Percentiles rank a stretch among this genome's conserved stretches.
Conservation (phyloP, 106 monocot genomes). For the Triglochin maritima region DNA sequence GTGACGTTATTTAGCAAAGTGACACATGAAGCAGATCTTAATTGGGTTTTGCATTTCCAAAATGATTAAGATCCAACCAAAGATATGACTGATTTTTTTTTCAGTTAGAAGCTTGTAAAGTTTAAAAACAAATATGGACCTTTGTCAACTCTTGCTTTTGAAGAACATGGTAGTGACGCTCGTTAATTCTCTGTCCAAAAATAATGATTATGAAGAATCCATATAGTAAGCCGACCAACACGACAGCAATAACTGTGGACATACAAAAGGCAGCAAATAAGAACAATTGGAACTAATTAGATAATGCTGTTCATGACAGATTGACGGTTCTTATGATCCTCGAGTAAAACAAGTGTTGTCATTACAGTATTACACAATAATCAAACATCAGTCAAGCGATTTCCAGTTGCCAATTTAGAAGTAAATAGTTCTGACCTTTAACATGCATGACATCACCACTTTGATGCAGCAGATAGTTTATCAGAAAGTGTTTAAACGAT, state of each 20-base stretch:
- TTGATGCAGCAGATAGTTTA: too few species aligned
- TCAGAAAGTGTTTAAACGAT: too few species aligned
- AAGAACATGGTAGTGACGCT: slow-evolving; percentile 95
- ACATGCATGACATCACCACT: too few species aligned
- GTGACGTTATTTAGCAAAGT: background rate
- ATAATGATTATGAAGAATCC: slow-evolving; percentile 98
- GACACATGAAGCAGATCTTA: background rate
- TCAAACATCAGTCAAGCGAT: too few species aligned
- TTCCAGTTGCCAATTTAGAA: too few species aligned
- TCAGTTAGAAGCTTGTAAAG: too few species aligned
- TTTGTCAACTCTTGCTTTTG: slow-evolving; percentile 96
- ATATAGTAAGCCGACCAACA: slow-evolving; percentile 86
- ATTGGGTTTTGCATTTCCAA: background rate
- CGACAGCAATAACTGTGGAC: slow-evolving; percentile 51
- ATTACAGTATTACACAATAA: too few species aligned
- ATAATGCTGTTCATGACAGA: background rate
- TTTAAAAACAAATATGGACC: slow-evolving; percentile 27
- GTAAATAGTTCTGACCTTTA: too few species aligned
- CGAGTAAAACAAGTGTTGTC: too few species aligned
- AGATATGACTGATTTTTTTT: too few species aligned
- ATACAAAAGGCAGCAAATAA: background rate
- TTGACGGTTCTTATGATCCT: too few species aligned
- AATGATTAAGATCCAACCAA: background rate
- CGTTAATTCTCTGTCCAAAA: slow-evolving; percentile 90
- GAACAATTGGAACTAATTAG: background rate